Conservation (phyloP, 257 asterid genomes). For the Ilex asprella region DNA sequence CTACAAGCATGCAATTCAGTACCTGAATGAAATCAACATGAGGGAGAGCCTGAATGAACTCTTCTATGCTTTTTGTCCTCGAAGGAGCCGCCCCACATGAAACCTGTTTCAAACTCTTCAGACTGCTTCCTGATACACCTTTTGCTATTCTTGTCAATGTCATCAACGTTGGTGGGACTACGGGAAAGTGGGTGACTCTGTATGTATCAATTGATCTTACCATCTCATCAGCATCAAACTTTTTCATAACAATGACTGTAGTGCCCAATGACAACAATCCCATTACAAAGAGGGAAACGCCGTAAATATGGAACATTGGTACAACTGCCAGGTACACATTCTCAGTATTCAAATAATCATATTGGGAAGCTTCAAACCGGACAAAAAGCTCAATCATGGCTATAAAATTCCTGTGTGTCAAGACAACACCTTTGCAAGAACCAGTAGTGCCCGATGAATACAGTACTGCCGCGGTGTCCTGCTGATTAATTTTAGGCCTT, state of each 20-base stretch:
- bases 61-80: slow-evolving; percentile 35
- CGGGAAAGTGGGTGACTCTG: slow-evolving; percentile 58
- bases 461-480: slow-evolving; percentile 64
- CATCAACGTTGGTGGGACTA: slow-evolving; percentile 57
- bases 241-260: slow-evolving; percentile 54
- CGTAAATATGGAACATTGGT: slow-evolving; percentile 82
- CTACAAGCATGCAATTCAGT: not conserved
- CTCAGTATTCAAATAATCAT: slow-evolving; percentile 31
- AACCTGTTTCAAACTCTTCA: slow-evolving; percentile 64
- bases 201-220: slow-evolving; percentile 51
- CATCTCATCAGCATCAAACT: slow-evolving; percentile 56
- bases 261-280: slow-evolving; percentile 70
- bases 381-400: slow-evolving; percentile 55
- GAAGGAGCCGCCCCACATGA: slow-evolving; percentile 79
- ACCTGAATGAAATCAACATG: slow-evolving; percentile 82
- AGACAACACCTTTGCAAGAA: slow-evolving; percentile 51
- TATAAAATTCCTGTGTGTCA: slow-evolving; percentile 67
- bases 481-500: slow-evolving; percentile 41
- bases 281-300: slow-evolving; percentile 56
- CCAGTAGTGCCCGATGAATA: slow-evolving; percentile 86
- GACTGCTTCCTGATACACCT: slow-evolving; percentile 16
- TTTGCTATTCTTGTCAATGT: slow-evolving; percentile 48
- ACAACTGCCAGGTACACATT: slow-evolving; percentile 52
- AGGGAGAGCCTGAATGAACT: slow-evolving; percentile 50
- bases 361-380: slow-evolving; percentile 58